Evolutionary conservation across 2,329 filamentous ascomycete genomes (phyloP).

Genomic region (Aspergillus oerlinghausenensis): DNA sequence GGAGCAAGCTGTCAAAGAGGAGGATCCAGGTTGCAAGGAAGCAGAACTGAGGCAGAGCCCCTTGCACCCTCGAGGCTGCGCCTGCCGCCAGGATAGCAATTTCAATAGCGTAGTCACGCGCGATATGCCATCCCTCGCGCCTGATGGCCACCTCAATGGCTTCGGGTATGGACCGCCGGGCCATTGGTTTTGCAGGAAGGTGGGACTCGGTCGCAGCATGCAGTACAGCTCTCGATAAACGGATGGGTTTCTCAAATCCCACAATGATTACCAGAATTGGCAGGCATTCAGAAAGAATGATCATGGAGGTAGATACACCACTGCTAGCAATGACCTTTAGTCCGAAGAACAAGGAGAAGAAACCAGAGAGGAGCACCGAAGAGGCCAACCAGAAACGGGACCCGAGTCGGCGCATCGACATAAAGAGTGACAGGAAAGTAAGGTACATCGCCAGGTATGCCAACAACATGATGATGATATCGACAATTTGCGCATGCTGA

Average conservation of each 20-base stretch:
- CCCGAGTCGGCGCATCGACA: slow-evolving; percentile 92
- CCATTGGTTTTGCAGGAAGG: too few relatives aligned
- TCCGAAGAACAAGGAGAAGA: slow-evolving; percentile 92
- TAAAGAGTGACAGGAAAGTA: slow-evolving; percentile 96
- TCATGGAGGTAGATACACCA: slow-evolving; percentile 87
- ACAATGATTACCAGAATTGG: slow-evolving; percentile 98
- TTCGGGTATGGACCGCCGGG: too few relatives aligned
- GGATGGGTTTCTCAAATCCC: slow-evolving; percentile 97
- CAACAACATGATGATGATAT: slow-evolving; percentile 95
- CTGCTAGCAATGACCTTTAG: slow-evolving; percentile 88
- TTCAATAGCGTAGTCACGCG: slow-evolving; percentile 91
- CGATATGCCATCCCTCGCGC: slow-evolving; percentile 51
- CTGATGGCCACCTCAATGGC: slow-evolving; percentile 59
- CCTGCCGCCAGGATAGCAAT: slow-evolving; percentile 79
- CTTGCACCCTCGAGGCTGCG: slow-evolving; percentile 90
- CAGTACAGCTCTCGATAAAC: slow-evolving; percentile 87
- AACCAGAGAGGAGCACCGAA: slow-evolving; percentile 84
- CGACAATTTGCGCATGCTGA: slow-evolving; percentile 90
- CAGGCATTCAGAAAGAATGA: slow-evolving; percentile 87
- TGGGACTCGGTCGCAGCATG: slow-evolving; percentile 57
- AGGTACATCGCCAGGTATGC: slow-evolving; percentile 97
- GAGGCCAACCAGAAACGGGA: slow-evolving; percentile 97
- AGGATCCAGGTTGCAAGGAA: slow-evolving; percentile 97
- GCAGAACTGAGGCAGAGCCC: slow-evolving; percentile 94
- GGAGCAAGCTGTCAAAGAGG: slow-evolving; percentile 88